A percentile compares a stretch with the other conserved stretches of the same genome.
Evolutionary conservation across 257 asterid genomes (phyloP).

Genomic region (Mentha longifolia): DNA sequence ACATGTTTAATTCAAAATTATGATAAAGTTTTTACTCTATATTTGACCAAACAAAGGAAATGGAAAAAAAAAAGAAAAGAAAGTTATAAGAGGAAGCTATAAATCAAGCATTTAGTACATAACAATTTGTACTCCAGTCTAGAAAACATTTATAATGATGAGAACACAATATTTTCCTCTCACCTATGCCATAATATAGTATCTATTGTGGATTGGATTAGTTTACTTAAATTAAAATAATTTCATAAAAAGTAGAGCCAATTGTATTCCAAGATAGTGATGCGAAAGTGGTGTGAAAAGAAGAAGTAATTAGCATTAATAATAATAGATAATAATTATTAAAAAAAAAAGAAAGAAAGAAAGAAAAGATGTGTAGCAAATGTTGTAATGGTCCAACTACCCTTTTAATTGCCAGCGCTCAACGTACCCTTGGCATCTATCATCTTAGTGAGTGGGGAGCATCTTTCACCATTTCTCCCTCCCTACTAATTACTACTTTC

Average conservation of each 20-base stretch:
- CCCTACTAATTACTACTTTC: neutral
- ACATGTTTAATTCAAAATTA: neutral
- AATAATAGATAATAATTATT: neutral
- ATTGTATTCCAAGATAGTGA: slow-evolving; percentile 7
- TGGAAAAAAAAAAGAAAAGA: too few relatives aligned
- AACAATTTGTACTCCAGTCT: too few relatives aligned
- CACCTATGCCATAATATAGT: neutral
- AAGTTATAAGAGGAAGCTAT: too few relatives aligned
- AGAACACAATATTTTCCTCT: too few relatives aligned
- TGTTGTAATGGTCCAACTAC: slow-evolving; percentile 19
- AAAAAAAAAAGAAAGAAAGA: too few relatives aligned
- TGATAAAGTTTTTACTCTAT: too few relatives aligned
- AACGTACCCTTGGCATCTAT: neutral
- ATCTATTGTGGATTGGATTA: neutral
- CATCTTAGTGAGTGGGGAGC: neutral
- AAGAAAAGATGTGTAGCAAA: neutral
- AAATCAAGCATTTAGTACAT: too few relatives aligned
- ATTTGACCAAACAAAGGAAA: too few relatives aligned
- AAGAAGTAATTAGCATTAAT: neutral
- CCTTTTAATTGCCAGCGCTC: neutral
- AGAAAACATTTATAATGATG: too few relatives aligned
- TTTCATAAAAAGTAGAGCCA: slow-evolving; percentile 4
- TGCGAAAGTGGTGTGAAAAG: slow-evolving; percentile 27
- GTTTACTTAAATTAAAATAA: neutral
- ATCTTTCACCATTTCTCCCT: neutral